These are phyloP conservation scores for Neurospora sp. DNA, from an alignment of 495 filamentous ascomycete species.

Conservation along the genomic window DNA sequence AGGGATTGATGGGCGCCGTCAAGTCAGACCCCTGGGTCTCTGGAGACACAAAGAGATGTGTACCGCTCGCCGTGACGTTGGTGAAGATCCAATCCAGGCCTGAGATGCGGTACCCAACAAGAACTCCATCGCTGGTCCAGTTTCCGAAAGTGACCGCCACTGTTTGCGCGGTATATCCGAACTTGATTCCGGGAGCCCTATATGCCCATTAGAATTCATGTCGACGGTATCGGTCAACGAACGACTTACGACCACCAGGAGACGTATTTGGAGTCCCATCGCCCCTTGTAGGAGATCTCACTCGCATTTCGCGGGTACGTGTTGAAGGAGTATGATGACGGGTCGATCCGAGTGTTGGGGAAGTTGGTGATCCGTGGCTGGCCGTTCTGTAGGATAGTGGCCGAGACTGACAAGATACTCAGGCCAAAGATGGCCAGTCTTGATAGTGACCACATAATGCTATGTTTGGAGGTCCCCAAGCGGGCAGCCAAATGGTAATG, in stretches of 20 bases:
- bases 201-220: neutral
- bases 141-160: constrained; percentile 55
- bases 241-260: constrained; percentile 53
- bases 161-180: constrained; percentile 53
- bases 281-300: constrained; percentile 59
- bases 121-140: constrained; percentile 42
- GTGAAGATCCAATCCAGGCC: constrained; percentile 59
- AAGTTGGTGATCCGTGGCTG: constrained; percentile 41
- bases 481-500: neutral
- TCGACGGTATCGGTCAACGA: too few species aligned
- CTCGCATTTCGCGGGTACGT: constrained; percentile 45
- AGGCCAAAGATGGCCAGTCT: constrained; percentile 20
- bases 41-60: constrained; percentile 48
- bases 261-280: constrained; percentile 57
- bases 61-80: constrained; percentile 51
- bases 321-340: constrained; percentile 24
- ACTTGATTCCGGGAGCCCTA: constrained; percentile 52
- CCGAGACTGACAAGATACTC: constrained; percentile 13
- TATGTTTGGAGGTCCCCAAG: neutral
- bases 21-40: constrained; percentile 30
- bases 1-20: constrained; percentile 29
- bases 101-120: constrained; percentile 52
- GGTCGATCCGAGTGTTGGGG: constrained; percentile 37
- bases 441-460: constrained; percentile 10
- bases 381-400: constrained; percentile 54